Evolutionary conservation across 495 filamentous ascomycete species (phyloP).

Genomic region (Lasiosphaeris hirsuta): DNA sequence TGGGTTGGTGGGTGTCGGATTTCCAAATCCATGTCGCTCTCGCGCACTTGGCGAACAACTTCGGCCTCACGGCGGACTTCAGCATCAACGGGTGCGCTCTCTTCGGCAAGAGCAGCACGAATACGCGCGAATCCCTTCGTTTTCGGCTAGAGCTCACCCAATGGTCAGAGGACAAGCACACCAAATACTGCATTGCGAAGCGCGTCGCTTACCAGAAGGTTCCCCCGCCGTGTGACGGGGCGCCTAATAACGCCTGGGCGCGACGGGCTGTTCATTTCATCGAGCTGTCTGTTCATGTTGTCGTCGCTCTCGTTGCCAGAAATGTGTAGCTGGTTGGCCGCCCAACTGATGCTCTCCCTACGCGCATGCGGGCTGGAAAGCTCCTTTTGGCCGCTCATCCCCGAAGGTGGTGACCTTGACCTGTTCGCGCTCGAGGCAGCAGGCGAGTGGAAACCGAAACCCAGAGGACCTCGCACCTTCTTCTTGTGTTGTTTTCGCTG

Average conservation of each 20-base stretch:
- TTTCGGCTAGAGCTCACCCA: constrained; percentile 59
- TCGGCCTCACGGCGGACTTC: constrained; percentile 91
- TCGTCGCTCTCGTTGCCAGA: constrained; percentile 82
- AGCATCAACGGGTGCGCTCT: constrained; percentile 78
- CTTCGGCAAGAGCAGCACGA: constrained; percentile 81
- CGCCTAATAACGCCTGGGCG: constrained; percentile 57
- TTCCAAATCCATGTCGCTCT: constrained; percentile 58
- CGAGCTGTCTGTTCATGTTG: constrained; percentile 50
- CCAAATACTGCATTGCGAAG: no score
- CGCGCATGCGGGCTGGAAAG: constrained; percentile 51
- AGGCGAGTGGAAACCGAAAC: constrained; percentile 38
- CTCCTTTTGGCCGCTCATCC: constrained; percentile 27
- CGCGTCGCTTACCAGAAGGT: constrained; percentile 66
- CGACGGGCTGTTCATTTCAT: constrained; percentile 43
- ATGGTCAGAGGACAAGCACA: neutral
- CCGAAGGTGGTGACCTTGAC: constrained; percentile 44
- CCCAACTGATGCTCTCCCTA: constrained; percentile 80
- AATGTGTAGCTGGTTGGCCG: constrained; percentile 80
- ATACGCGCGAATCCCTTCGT: constrained; percentile 93
- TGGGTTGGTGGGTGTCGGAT: constrained; percentile 28
- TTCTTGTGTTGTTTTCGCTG: constrained; percentile 54
- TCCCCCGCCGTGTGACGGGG: constrained; percentile 81
- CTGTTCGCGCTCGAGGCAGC: constrained; percentile 20
- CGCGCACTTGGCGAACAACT: constrained; percentile 88
- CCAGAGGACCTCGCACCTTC: constrained; percentile 33